Percentiles rank a stretch among this genome's conserved stretches.
phyloP scores from a whole-genome alignment of 257 asterid species.

The Agastache rugosa region DNA sequence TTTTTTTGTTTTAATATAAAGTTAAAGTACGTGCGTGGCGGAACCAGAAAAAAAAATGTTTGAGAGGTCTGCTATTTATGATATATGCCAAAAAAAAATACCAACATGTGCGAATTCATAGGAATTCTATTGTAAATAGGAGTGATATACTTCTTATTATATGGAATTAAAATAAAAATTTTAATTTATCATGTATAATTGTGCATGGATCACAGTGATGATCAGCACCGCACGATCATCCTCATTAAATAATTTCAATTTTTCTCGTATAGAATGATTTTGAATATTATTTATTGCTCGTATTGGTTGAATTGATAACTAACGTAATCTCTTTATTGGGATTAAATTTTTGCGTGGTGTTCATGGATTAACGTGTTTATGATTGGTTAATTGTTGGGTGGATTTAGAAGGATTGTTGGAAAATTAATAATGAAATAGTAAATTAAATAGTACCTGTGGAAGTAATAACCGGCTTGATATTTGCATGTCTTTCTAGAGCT shows the following conservation, averaged over 20 bases:
- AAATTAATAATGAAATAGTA: not conserved
- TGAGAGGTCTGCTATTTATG: too few species aligned
- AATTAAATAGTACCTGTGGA: slow-evolving; percentile 46
- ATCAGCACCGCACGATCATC: not conserved
- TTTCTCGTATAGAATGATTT: not conserved
- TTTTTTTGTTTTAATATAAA: too few species aligned
- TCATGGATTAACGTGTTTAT: not conserved
- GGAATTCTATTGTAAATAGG: not conserved
- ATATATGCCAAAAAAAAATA: too few species aligned
- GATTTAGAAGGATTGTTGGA: not conserved
- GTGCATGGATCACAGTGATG: not conserved
- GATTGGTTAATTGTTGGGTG: not conserved
- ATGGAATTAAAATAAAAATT: too few species aligned
- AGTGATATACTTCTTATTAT: too few species aligned
- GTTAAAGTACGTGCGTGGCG: too few species aligned
- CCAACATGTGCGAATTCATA: too few species aligned
- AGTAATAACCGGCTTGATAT: slow-evolving; percentile 75
- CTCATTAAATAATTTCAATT: not conserved
- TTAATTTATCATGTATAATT: not conserved
- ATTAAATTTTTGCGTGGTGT: not conserved
- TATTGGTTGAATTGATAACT: not conserved
- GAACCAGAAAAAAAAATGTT: too few species aligned
- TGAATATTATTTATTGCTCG: not conserved
- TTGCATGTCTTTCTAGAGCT: slow-evolving; percentile 89
- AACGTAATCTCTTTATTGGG: not conserved